Conservation (phyloP, 768 basidiomycete species). For the Podaxis pistillaris region DNA sequence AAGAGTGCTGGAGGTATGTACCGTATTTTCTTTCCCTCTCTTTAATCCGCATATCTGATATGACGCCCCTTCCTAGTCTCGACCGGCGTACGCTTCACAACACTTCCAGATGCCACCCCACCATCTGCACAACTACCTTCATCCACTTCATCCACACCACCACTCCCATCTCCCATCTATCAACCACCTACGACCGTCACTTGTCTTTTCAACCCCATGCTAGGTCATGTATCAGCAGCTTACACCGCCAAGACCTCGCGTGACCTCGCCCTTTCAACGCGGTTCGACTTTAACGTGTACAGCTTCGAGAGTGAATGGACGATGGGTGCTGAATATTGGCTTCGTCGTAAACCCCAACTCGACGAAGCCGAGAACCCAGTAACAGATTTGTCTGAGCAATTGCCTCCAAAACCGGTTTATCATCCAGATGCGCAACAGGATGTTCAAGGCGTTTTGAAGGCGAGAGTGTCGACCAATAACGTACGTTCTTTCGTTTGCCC, state of each 20-base stretch:
- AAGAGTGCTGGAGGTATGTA: constrained; percentile 87
- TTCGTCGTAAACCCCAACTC: constrained; percentile 48
- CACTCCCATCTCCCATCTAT: constrained; percentile 38
- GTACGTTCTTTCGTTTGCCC: constrained; percentile 39
- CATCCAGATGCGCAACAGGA: constrained; percentile 26
- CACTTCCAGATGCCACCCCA: constrained; percentile 76
- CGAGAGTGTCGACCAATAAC: constrained; percentile 84
- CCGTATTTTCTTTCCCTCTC: background rate
- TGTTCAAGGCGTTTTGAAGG: constrained; percentile 84
- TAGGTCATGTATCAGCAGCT: constrained; percentile 89
- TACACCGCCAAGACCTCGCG: constrained; percentile 87
- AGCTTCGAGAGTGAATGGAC: constrained; percentile 97
- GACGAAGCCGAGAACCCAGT: constrained; percentile 17
- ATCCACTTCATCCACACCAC: constrained; percentile 23
- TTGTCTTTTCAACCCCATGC: constrained; percentile 93
- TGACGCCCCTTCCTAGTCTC: constrained; percentile 56
- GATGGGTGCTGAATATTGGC: constrained; percentile 96
- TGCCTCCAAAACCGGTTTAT: background rate
- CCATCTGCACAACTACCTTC: constrained; percentile 56
- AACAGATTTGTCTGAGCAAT: constrained; percentile 4
- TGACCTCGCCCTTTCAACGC: constrained; percentile 82
- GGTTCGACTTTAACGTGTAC: constrained; percentile 96
- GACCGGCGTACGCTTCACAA: constrained; percentile 92
- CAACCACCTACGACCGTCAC: constrained; percentile 95
- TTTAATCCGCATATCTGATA: background rate